phyloP scores from a whole-genome alignment of 2,329 filamentous ascomycete species.

The Myriosclerotinia scirpicola region DNA sequence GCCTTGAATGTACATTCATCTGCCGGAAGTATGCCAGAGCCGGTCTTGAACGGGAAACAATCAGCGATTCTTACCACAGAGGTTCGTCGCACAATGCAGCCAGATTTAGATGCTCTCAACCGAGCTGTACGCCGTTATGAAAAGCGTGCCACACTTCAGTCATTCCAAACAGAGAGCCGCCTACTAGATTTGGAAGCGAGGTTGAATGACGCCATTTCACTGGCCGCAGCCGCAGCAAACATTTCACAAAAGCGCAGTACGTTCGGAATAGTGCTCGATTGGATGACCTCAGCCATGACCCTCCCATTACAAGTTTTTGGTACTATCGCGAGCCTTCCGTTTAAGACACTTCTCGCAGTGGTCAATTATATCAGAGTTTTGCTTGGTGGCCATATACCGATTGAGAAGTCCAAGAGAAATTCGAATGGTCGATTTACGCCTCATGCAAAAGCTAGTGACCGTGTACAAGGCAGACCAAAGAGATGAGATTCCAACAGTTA shows the following conservation, averaged over 20 bases:
- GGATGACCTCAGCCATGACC: slow-evolving; percentile 35
- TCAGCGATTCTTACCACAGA: slow-evolving; percentile 50
- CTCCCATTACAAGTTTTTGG: slow-evolving; percentile 36
- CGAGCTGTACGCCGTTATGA: slow-evolving; percentile 88
- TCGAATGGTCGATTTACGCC: slow-evolving; percentile 30
- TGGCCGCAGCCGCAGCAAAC: slow-evolving; percentile 73
- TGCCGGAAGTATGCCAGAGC: slow-evolving; percentile 36
- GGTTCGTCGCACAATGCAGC: slow-evolving; percentile 65
- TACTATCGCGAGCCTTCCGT: slow-evolving; percentile 33
- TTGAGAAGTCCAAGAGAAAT: slow-evolving; percentile 26
- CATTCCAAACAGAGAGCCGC: slow-evolving; percentile 73
- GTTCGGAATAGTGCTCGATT: slow-evolving; percentile 35
- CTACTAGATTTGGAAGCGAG: slow-evolving; percentile 70
- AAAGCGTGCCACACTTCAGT: slow-evolving; percentile 76
- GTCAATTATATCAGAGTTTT: slow-evolving; percentile 32
- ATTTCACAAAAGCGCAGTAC: slow-evolving; percentile 31
- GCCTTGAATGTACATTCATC: slow-evolving; percentile 44
- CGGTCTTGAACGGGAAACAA: slow-evolving; percentile 43
- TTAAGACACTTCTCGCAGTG: slow-evolving; percentile 30
- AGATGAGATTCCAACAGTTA: slow-evolving; percentile 25
- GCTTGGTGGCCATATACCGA: slow-evolving; percentile 24
- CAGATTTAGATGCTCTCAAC: slow-evolving; percentile 84
- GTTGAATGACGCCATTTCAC: slow-evolving; percentile 72
- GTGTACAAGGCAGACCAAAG: slow-evolving; percentile 29
- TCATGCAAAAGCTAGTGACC: slow-evolving; percentile 23